A percentile compares a stretch with the other conserved stretches of the same genome.
These are phyloP conservation scores for Colletotrichum lindemuthianum DNA, from an alignment of 2,329 filamentous ascomycete genomes.

Conservation along the genomic window DNA sequence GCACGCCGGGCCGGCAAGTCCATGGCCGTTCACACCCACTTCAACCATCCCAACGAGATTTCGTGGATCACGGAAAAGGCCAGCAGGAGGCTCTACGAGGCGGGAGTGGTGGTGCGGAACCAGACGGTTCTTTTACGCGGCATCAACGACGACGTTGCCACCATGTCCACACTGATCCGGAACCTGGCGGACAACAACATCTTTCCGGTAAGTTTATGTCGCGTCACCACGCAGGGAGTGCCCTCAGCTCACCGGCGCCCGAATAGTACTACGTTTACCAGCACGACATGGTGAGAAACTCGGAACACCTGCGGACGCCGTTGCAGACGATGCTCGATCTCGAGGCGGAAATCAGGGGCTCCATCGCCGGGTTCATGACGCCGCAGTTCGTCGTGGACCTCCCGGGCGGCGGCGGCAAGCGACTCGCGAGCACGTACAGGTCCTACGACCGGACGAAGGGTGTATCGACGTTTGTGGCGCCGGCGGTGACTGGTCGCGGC, in stretches of 20 bases:
- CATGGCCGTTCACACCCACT: conserved; percentile 72
- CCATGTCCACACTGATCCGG: conserved; percentile 64
- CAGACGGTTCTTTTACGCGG: conserved; percentile 68
- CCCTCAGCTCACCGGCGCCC: no score
- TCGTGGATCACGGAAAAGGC: conserved; percentile 68
- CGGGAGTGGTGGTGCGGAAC: conserved; percentile 64
- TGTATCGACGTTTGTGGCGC: conserved; percentile 64
- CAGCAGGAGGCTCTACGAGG: conserved; percentile 57
- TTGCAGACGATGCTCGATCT: conserved; percentile 67
- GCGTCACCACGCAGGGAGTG: no score
- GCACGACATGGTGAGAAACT: conserved; percentile 68
- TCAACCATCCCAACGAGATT: conserved; percentile 71
- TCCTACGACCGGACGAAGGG: conserved; percentile 64
- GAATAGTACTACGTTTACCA: conserved; percentile 73
- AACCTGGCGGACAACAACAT: conserved; percentile 66
- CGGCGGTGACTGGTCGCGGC: conserved; percentile 58
- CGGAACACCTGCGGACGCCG: conserved; percentile 72
- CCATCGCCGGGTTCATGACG: conserved; percentile 70
- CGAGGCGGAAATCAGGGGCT: conserved; percentile 67
- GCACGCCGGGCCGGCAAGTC: conserved; percentile 65
- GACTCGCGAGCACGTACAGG: conserved; percentile 62
- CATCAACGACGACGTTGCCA: conserved; percentile 65
- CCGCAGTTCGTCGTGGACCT: conserved; percentile 72
- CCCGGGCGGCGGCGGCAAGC: conserved; percentile 71
- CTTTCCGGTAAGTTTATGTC: conserved; percentile 59